phyloP scores from a whole-genome alignment of 768 basidiomycete genomes.

The Boletus rubescentipes region DNA sequence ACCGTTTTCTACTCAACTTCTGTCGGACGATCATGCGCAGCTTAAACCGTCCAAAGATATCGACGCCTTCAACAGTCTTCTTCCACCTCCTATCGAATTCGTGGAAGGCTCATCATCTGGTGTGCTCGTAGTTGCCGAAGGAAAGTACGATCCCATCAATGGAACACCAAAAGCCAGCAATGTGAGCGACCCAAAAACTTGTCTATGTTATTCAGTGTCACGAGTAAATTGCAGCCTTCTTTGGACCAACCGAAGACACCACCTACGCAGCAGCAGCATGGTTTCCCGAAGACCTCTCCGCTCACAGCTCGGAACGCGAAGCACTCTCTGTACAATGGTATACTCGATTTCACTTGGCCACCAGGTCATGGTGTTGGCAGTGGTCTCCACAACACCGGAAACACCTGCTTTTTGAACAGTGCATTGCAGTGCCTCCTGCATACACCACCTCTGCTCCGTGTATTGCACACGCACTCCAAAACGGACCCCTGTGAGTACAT shows the following conservation, averaged over 20 bases:
- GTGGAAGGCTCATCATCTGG: conserved; percentile 83
- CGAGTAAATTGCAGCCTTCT: conserved; percentile 3
- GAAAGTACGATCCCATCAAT: conserved; percentile 83
- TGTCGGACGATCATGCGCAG: conserved; percentile 51
- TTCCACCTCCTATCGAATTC: conserved; percentile 80
- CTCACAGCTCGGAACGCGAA: conserved; percentile 27
- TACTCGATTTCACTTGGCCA: conserved; percentile 68
- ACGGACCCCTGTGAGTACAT: conserved; percentile 56
- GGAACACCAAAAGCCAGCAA: conserved; percentile 54
- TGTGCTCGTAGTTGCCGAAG: conserved; percentile 64
- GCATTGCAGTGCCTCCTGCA: conserved; percentile 91
- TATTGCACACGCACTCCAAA: conserved; percentile 52
- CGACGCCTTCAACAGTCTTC: conserved; percentile 74
- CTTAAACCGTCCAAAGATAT: conserved; percentile 69
- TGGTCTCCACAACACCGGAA: conserved; percentile 84
- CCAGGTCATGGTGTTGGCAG: conserved; percentile 43
- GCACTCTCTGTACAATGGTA: conserved; percentile 46
- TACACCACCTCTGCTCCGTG: conserved; percentile 79
- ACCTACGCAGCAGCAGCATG: conserved; percentile 26
- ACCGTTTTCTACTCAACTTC: conserved; percentile 50
- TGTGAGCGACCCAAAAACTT: conserved; percentile 35
- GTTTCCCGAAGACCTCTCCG: conserved; percentile 30
- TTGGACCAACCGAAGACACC: conserved; percentile 25
- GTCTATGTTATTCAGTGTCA: conserved; percentile 1
- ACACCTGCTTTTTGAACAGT: conserved; percentile 96